Evolutionary conservation across 2,329 filamentous ascomycete species (phyloP).

Genomic region (Claviceps sp.): DNA sequence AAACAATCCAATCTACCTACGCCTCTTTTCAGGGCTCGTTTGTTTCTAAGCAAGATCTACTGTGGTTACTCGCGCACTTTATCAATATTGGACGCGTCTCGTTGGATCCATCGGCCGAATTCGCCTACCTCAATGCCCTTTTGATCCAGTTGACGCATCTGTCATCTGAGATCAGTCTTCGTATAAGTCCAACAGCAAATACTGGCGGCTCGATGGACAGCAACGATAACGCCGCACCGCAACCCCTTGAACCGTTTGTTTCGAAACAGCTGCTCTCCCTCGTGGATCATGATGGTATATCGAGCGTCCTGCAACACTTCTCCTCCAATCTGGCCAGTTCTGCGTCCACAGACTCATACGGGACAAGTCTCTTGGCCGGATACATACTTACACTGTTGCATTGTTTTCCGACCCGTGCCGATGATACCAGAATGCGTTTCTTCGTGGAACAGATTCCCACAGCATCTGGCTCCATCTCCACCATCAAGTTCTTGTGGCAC

Average conservation of each 20-base stretch:
- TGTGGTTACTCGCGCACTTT: constrained; percentile 57
- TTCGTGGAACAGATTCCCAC: constrained; percentile 44
- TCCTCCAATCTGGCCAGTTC: constrained; percentile 18
- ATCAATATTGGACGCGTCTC: constrained; percentile 39
- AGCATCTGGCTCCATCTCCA: constrained; percentile 42
- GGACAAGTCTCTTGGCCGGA: constrained; percentile 58
- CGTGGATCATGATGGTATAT: constrained; percentile 63
- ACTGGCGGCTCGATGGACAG: constrained; percentile 8
- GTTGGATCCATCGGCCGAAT: constrained; percentile 19
- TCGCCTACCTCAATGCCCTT: constrained; percentile 35
- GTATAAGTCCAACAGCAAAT: neutral
- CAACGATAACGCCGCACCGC: constrained; percentile 1
- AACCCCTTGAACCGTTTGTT: constrained; percentile 41
- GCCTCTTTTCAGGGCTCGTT: constrained; percentile 12
- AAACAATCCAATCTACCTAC: constrained; percentile 26
- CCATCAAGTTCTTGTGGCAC: constrained; percentile 65
- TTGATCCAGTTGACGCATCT: constrained; percentile 40
- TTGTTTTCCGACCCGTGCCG: constrained; percentile 68
- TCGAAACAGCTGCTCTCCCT: constrained; percentile 54
- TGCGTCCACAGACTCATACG: constrained; percentile 17
- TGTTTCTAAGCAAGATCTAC: constrained; percentile 27
- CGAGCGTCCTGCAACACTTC: constrained; percentile 25
- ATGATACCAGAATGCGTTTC: constrained; percentile 90
- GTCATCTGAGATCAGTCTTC: constrained; percentile 34
- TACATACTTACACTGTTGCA: constrained; percentile 77